Conservation (phyloP, 129 eudicot species). For the Apium graveolens region DNA sequence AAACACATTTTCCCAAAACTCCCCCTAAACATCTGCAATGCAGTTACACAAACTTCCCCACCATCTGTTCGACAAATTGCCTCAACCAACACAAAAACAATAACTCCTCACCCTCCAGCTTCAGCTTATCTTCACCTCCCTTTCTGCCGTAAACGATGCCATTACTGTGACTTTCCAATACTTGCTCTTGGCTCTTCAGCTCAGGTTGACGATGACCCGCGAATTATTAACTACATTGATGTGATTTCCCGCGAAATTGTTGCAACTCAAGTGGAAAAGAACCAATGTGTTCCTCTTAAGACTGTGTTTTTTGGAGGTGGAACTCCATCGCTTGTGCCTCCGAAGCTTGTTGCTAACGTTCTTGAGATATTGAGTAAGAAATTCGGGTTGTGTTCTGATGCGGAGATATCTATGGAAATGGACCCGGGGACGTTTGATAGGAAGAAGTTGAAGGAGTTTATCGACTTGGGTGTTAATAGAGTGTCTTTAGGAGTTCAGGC, state of each 20-base stretch:
- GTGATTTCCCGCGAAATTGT: slow-evolving; percentile 56
- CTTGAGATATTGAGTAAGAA: slow-evolving; percentile 52
- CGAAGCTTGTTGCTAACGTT: slow-evolving; percentile 53
- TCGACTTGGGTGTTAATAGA: slow-evolving; percentile 80
- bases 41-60: slow-evolving; percentile 28
- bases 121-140: slow-evolving; percentile 95
- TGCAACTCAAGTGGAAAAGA: slow-evolving; percentile 35
- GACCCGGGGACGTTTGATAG: slow-evolving; percentile 93
- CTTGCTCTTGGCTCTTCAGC: slow-evolving; percentile 68
- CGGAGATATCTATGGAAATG: slow-evolving; percentile 96
- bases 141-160: slow-evolving; percentile 96
- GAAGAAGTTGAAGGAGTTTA: slow-evolving; percentile 50
- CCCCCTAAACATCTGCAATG: slow-evolving; percentile 7
- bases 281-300: slow-evolving; percentile 62
- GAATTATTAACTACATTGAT: slow-evolving; percentile 50
- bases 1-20: neutral
- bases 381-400: slow-evolving; percentile 57
- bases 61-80: slow-evolving; percentile 82
- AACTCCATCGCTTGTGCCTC: slow-evolving; percentile 91
- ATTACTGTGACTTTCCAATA: slow-evolving; percentile 91
- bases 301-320: slow-evolving; percentile 96
- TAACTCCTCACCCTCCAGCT: slow-evolving; percentile 41
- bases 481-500: slow-evolving; percentile 97
- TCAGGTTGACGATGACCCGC: slow-evolving; percentile 51
- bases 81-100: slow-evolving; percentile 33